Base-by-base conservation (phyloP, 768 basidiomycete species). In the Lactarius sp. region DNA sequence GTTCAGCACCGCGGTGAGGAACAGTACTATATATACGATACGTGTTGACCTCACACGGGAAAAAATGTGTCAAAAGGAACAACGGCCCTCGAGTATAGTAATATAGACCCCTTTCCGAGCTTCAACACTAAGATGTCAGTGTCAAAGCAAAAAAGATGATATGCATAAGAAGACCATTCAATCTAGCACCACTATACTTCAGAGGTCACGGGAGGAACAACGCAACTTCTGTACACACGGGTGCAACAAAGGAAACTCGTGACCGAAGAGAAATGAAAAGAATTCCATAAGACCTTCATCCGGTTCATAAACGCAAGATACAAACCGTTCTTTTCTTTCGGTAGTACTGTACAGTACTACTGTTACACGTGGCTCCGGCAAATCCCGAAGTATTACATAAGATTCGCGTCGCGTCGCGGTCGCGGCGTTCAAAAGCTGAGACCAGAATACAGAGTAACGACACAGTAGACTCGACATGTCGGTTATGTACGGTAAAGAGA, bases 401-500 rank as follows among this genome's bases (percentile, higher is more conserved):
- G 16, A 13, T 5, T 20, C 56, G 42, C 57, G 59, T 60, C 63
- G 59, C 63, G 63, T 64, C 63, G 62, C 58, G 58, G 27, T 55
- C 57, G 62, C 52, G 52, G 22, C 34, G n/a, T 41, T 33, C 36
- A 18, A 33, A 27, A 34, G 34, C 20, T 13, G 9, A 9, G n/a
- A 47, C 18, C 46, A 10, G 20, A n/a, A 5, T 6, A 9, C n/a
- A n/a, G n/a, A n/a, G n/a, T n/a, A 13, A 6, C 46, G 18, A 41
- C 41, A 41, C 16, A 5, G 27, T 20, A 52, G 22, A 33, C 52
- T 53, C 47, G 68, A 64, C 60, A 84, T 84, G 82, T 73, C 83
- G 31, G 68, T 82, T 69, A 85, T 87, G 85, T 87, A 87, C 69
- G 81, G 83, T 4, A 85, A 82, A 71, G 84, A 85, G 68, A 86